phyloP scores from a whole-genome alignment of 148 eudicot genomes.

The Silene latifolia region DNA sequence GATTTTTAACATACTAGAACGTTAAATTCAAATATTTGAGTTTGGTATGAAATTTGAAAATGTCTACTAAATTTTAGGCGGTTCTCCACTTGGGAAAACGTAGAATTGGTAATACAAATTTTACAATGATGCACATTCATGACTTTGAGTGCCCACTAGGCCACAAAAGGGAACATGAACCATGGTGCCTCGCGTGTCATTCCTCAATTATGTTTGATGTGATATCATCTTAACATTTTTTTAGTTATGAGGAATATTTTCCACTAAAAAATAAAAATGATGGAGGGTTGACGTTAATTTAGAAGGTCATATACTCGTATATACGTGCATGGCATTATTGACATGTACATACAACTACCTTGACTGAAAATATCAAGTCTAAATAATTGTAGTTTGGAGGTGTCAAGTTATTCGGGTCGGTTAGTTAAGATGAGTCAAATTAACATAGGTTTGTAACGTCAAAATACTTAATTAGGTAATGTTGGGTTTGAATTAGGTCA shows the following conservation, averaged over 20 bases:
- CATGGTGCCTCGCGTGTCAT: conserved; percentile 29
- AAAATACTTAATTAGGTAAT: too few species aligned
- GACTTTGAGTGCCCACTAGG: conserved; percentile 30
- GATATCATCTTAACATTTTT: conserved; percentile 1
- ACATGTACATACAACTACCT: neutral
- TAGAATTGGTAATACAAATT: conserved; percentile 3
- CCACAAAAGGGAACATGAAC: conserved; percentile 7
- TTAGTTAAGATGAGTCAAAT: too few species aligned
- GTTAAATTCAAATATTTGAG: conserved; percentile 2
- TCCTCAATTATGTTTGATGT: conserved; percentile 24
- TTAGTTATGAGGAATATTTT: too few species aligned
- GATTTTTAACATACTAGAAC: neutral
- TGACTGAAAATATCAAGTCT: neutral
- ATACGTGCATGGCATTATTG: conserved; percentile 15
- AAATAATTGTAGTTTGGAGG: neutral
- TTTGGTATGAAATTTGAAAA: neutral
- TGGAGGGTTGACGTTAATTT: neutral
- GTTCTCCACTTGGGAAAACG: conserved; percentile 10
- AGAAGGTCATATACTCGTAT: neutral
- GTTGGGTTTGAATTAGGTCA: too few species aligned
- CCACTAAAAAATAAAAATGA: too few species aligned
- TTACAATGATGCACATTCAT: conserved; percentile 14
- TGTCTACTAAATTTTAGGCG: conserved; percentile 11
- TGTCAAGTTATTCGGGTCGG: too few species aligned
- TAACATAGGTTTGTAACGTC: too few species aligned